These are phyloP conservation scores for Apium graveolens DNA, from an alignment of 129 eudicot genomes.

Conservation along the genomic window DNA sequence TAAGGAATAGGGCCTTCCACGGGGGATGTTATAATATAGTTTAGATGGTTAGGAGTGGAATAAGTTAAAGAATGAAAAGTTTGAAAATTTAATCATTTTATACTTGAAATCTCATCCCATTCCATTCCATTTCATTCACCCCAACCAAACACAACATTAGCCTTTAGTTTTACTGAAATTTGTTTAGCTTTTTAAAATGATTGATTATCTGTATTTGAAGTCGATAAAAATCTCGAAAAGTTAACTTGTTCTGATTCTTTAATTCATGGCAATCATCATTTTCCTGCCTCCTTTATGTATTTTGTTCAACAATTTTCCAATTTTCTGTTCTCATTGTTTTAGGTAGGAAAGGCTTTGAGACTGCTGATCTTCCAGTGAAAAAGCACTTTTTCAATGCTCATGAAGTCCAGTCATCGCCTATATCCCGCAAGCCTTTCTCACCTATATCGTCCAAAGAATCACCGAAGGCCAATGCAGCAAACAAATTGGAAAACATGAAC, in stretches of 20 bases:
- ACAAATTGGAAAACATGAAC: constrained; percentile 40
- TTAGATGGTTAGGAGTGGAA: too few species aligned
- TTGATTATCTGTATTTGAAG: too few species aligned
- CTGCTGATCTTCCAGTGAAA: constrained; percentile 47
- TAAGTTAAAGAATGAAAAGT: too few species aligned
- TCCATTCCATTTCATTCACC: too few species aligned
- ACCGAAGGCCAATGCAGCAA: constrained; percentile 44
- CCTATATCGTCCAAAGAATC: constrained; percentile 70
- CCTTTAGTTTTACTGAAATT: neutral
- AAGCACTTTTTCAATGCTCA: constrained; percentile 39
- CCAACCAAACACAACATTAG: too few species aligned
- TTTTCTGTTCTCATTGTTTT: constrained; percentile 6
- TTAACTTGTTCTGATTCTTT: neutral
- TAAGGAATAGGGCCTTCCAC: too few species aligned
- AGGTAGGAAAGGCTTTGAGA: constrained; percentile 70
- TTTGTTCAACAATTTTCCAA: neutral
- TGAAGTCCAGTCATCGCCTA: constrained; percentile 32
- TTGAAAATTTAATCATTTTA: too few species aligned
- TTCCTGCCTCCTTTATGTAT: neutral
- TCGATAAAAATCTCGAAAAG: neutral
- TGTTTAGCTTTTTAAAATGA: neutral
- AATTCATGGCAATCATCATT: neutral
- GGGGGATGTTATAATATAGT: too few species aligned
- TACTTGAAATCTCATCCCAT: too few species aligned
- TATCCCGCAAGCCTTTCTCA: constrained; percentile 68